Percentiles rank a stretch among this genome's conserved stretches.
These are phyloP conservation scores for Mycena floridula DNA, from an alignment of 768 basidiomycete species.

Conservation along the genomic window DNA sequence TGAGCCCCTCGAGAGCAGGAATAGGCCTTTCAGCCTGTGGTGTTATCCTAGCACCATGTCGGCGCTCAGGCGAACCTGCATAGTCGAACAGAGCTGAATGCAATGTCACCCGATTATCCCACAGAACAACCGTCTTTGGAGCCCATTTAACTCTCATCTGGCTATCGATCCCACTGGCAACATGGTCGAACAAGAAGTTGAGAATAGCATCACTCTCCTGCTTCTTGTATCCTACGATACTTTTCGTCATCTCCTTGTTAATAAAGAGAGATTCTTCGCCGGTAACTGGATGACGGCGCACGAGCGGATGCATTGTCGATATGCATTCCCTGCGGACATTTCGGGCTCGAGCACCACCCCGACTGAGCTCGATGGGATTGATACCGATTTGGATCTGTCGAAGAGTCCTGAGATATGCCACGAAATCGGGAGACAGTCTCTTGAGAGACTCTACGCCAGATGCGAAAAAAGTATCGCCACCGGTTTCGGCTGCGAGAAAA, in stretches of 20 bases:
- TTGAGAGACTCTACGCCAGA: constrained; percentile 43
- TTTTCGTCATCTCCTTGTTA: constrained; percentile 80
- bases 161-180: constrained; percentile 64
- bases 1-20: constrained; percentile 26
- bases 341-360: constrained; percentile 47
- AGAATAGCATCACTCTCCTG: constrained; percentile 74
- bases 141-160: constrained; percentile 79
- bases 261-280: constrained; percentile 82
- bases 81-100: constrained; percentile 83
- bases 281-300: constrained; percentile 79
- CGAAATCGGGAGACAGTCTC: constrained; percentile 47
- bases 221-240: constrained; percentile 75
- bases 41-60: constrained; percentile 76
- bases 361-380: constrained; percentile 48
- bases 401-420: constrained; percentile 50
- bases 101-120: constrained; percentile 78
- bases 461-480: constrained; percentile 43
- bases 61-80: constrained; percentile 62
- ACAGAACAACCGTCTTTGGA: constrained; percentile 71
- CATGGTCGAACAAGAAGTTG: constrained; percentile 63
- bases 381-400: constrained; percentile 54
- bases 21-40: constrained; percentile 75
- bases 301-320: constrained; percentile 72
- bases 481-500: constrained; percentile 13
- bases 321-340: constrained; percentile 65